phyloP scores from a whole-genome alignment of 2,329 filamentous ascomycete species.

The Fusarium hostae region DNA sequence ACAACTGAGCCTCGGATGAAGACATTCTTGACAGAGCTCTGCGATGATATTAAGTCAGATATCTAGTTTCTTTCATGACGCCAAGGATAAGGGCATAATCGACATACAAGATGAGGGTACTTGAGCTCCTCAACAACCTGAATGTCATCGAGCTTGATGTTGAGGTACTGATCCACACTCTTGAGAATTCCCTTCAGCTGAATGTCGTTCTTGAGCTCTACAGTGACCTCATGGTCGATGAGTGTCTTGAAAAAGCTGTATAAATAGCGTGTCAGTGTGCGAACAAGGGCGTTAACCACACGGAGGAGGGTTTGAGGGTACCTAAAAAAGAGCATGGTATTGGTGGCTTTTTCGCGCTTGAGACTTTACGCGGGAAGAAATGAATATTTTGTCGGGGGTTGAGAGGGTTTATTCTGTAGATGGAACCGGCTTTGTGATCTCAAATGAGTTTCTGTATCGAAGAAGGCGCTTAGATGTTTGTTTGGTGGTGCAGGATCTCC shows the following conservation, averaged over 20 bases:
- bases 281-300: not conserved
- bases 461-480: conserved; percentile 26
- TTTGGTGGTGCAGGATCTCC: conserved; percentile 33
- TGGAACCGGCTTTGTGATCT: not conserved
- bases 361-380: not conserved
- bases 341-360: conserved; percentile 13
- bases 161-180: conserved; percentile 98
- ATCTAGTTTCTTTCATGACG: not conserved
- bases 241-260: conserved; percentile 97
- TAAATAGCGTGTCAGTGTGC: not conserved
- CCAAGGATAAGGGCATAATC: not conserved
- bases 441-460: conserved; percentile 1
- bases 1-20: conserved; percentile 95
- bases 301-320: conserved; percentile 32
- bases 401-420: not conserved
- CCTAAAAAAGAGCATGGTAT: conserved; percentile 60
- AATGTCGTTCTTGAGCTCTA: conserved; percentile 99
- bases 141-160: conserved; percentile 98
- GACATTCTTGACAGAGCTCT: conserved; percentile 89
- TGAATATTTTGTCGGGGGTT: not conserved
- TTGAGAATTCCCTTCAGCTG: conserved; percentile 95
- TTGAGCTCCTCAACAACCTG: conserved; percentile 91
- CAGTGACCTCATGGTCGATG: conserved; percentile 95
- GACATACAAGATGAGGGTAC: conserved; percentile 88
- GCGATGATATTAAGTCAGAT: not conserved